phyloP scores from a whole-genome alignment of 805 yeast species.

The Suhomyces sp. region DNA sequence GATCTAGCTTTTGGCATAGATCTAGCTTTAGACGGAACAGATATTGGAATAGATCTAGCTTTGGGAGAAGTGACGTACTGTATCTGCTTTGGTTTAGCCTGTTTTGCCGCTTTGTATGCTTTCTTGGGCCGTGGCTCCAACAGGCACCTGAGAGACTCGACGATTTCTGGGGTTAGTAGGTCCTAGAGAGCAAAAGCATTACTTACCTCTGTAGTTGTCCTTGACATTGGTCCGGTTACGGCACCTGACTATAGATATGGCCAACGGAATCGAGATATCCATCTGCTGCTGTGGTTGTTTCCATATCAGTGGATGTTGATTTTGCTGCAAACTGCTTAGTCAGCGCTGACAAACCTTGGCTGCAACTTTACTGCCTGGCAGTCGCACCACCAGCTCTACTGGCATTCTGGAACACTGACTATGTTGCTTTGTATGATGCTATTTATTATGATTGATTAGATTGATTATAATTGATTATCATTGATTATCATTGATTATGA shows the following conservation, averaged over 20 bases:
- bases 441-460: too few species aligned
- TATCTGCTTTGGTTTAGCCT: not conserved
- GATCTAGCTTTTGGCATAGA: too few species aligned
- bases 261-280: not conserved
- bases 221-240: not conserved
- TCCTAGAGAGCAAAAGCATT: not conserved
- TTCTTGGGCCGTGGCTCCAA: not conserved
- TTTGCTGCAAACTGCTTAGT: not conserved
- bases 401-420: too few species aligned
- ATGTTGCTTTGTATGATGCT: too few species aligned
- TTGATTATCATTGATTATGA: too few species aligned
- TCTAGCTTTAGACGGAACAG: too few species aligned
- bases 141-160: not conserved
- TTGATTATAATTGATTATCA: too few species aligned
- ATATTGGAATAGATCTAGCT: too few species aligned
- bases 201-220: not conserved
- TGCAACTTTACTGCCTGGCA: not conserved
- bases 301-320: not conserved
- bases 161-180: not conserved
- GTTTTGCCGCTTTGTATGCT: not conserved
- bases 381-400: too few species aligned
- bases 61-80: not conserved
- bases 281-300: not conserved
- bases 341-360: not conserved
- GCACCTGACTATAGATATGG: not conserved